phyloP scores from a whole-genome alignment of 768 basidiomycete species.

The Tulasnella sp. region DNA sequence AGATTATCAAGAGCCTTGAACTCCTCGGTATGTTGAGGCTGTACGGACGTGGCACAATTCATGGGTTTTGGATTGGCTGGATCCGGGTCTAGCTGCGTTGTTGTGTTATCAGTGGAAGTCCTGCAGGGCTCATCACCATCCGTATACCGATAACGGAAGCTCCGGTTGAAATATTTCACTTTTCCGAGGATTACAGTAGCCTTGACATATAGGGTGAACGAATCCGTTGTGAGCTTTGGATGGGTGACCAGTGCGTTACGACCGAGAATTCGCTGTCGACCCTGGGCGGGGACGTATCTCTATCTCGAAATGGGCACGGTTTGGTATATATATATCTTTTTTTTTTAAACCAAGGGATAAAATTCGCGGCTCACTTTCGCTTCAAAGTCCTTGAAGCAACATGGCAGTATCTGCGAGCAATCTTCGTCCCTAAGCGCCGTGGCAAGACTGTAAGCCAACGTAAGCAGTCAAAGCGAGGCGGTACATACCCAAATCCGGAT shows the following conservation, averaged over 20 bases:
- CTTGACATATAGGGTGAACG: slow-evolving; percentile 63
- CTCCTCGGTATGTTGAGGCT: slow-evolving; percentile 12
- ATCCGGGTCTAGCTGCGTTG: too few species aligned
- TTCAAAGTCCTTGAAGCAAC: slow-evolving; percentile 1
- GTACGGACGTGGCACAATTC: background rate
- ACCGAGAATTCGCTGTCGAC: slow-evolving; percentile 56
- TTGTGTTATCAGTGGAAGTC: background rate
- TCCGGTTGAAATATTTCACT: slow-evolving; percentile 10
- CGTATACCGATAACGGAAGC: slow-evolving; percentile 11
- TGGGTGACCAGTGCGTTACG: slow-evolving; percentile 48
- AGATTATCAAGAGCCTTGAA: slow-evolving; percentile 13
- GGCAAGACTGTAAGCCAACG: too few species aligned
- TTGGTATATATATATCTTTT: background rate
- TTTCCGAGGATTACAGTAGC: slow-evolving; percentile 50
- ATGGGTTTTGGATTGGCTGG: too few species aligned
- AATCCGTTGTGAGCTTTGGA: slow-evolving; percentile 51
- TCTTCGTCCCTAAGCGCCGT: slow-evolving; percentile 8
- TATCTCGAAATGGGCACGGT: background rate
- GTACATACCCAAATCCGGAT: background rate
- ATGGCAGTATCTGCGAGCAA: slow-evolving; percentile 13
- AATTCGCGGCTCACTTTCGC: background rate
- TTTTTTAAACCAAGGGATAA: background rate
- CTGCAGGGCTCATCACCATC: background rate
- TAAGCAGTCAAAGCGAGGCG: background rate
- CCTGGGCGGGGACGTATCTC: background rate